Evolutionary conservation across 495 filamentous ascomycete genomes (phyloP).

Genomic region (Neurospora sp.): DNA sequence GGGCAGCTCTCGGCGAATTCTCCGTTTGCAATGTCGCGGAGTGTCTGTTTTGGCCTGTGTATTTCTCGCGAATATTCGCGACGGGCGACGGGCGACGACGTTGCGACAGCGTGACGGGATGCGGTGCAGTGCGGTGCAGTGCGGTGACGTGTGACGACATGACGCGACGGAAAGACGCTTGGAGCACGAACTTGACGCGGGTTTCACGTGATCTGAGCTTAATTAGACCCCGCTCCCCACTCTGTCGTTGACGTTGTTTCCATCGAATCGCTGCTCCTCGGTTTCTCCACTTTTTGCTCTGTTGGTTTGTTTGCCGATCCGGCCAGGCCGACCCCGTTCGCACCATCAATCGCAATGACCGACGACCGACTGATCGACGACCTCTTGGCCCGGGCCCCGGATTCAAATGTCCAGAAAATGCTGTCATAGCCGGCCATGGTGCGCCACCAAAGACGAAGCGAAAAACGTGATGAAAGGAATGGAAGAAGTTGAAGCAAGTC

Average conservation of each 20-base stretch:
- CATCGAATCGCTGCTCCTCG: constrained; percentile 1
- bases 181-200: constrained; percentile 8
- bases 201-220: constrained; percentile 7
- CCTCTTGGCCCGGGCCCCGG: not conserved
- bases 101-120: not conserved
- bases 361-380: not conserved
- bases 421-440: not conserved
- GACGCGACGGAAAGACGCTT: constrained; percentile 5
- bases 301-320: constrained; percentile 2
- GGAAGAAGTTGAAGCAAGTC: not conserved
- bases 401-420: not conserved
- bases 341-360: constrained; percentile 7
- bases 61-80: not conserved
- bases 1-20: not conserved
- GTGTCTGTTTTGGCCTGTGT: not conserved
- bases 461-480: not conserved
- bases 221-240: not conserved
- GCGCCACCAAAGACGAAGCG: not conserved
- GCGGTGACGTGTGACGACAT: not conserved
- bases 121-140: not conserved
- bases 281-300: constrained; percentile 3
- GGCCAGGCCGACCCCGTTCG: constrained; percentile 1
- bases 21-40: not conserved
- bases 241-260: not conserved
- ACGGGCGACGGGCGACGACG: not conserved